Evolutionary conservation across 1,284 basidiomycete genomes (phyloP).

Genomic region (Apiotrichum mycotoxinovorans): DNA sequence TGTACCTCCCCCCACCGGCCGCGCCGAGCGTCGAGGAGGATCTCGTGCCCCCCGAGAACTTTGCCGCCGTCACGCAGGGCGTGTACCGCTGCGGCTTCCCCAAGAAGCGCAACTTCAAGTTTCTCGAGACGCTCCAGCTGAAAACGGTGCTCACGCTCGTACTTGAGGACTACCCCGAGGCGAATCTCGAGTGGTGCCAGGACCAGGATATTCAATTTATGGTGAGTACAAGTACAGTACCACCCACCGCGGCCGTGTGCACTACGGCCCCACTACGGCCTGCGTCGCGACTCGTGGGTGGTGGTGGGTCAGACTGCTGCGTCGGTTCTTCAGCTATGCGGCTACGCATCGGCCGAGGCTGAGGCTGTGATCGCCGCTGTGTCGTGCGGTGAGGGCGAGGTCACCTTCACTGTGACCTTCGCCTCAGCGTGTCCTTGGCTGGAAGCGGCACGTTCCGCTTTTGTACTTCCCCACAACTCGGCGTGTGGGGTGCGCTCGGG

Average conservation of each 20-base stretch:
- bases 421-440: too few relatives aligned
- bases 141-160: constrained; percentile 57
- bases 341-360: too few relatives aligned
- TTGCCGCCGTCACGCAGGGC: constrained; percentile 47
- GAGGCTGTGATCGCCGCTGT: too few relatives aligned
- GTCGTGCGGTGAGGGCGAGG: too few relatives aligned
- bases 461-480: too few relatives aligned
- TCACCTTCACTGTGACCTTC: too few relatives aligned
- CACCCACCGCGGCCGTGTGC: too few relatives aligned
- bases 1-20: constrained; percentile 46
- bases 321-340: background rate
- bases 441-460: too few relatives aligned
- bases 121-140: constrained; percentile 54
- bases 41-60: constrained; percentile 48
- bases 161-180: constrained; percentile 56
- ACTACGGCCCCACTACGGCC: too few relatives aligned
- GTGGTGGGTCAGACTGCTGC: too few relatives aligned
- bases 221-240: constrained; percentile 21
- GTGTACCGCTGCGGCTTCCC: constrained; percentile 56
- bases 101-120: constrained; percentile 55
- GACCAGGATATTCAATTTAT: constrained; percentile 47
- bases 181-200: constrained; percentile 53
- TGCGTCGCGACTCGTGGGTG: too few relatives aligned
- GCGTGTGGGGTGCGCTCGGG: background rate
- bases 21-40: constrained; percentile 42